Base-by-base conservation (phyloP, 1,139 yeast species). In the Yamadazyma songkhlaensis region DNA sequence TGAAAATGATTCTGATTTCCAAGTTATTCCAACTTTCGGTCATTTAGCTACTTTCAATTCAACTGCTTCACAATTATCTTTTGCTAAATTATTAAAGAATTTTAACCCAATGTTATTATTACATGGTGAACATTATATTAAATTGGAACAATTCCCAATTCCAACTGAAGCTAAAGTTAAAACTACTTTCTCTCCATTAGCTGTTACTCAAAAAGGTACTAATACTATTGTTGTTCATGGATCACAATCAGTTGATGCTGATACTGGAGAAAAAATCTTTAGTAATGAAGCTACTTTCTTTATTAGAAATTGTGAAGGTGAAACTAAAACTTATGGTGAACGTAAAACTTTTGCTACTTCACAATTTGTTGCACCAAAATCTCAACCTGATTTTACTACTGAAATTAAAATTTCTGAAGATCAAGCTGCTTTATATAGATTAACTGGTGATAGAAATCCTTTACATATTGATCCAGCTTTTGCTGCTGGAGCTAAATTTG, bases 41-140 rank as follows among this genome's bases (percentile, higher is more conserved):
- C 96, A 89, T 45, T 81, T 90, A 54, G 94, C 96, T 32, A 64
- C 76, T 23, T 71, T 71, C 62, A 67, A 76, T 53, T 74, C 78
- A 25, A 71, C 72, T 37, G 67, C 71, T 42, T 68, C 79, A 37
- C 73, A 72, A 42, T 59, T 74, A 41, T 72, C 81, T 29, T 76
- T 79, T 57, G 67, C 74, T 44, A 68, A 68, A 42, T 64, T 82
- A 39, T 81, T 87, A 53, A 84, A 82, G 47, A 82, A 87, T 65
- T 90, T 87, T 73, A 87, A 87, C 67, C 96, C 95, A 49, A 79
- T 84, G 81, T 74, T 83, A 65, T 74, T 92, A 57, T 74, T 92
- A 53, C 97, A 92, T 60, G 98, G 98, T 46, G 98, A 92, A 66
- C 97, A 92, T 61, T 92, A 85, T 62, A 72, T 90, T 51, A 90